A percentile compares a stretch with the other conserved stretches of the same genome.
phyloP scores from a whole-genome alignment of 306 rosid genomes.

The Argentina anserina region DNA sequence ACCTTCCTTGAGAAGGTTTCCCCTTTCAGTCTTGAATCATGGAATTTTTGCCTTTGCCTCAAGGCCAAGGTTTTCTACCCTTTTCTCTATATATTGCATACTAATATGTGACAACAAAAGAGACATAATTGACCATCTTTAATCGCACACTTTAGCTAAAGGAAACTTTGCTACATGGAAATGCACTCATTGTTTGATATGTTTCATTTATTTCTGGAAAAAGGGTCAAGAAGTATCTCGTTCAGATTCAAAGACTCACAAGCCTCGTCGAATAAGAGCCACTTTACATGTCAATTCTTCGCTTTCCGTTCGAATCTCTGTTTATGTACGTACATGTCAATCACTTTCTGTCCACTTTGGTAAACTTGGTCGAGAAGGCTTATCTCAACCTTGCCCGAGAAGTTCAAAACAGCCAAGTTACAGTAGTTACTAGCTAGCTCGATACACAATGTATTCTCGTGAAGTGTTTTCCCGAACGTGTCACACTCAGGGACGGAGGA shows the following conservation, averaged over 20 bases:
- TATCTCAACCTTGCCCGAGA: background rate
- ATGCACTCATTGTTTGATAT: background rate
- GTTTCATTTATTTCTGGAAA: background rate
- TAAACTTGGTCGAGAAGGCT: background rate
- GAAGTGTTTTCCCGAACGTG: too few relatives aligned
- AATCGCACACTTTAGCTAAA: background rate
- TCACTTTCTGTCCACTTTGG: background rate
- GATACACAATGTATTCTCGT: too few relatives aligned
- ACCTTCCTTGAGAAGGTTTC: constrained; percentile 11
- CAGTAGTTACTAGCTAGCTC: too few relatives aligned
- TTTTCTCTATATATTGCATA: too few relatives aligned
- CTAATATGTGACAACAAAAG: background rate
- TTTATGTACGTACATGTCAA: background rate
- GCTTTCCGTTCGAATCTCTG: background rate
- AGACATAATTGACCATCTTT: background rate
- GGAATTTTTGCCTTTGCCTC: background rate
- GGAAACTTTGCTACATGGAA: background rate
- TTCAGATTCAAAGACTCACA: background rate
- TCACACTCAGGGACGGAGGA: too few relatives aligned
- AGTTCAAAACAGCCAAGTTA: too few relatives aligned
- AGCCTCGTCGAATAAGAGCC: background rate
- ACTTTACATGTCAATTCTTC: background rate
- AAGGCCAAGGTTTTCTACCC: background rate
- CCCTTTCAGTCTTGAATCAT: background rate
- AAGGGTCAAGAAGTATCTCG: background rate